A percentile compares a stretch with the other conserved stretches of the same genome.
Conservation (phyloP, 768 basidiomycete genomes). For the Collybia mongolica region DNA sequence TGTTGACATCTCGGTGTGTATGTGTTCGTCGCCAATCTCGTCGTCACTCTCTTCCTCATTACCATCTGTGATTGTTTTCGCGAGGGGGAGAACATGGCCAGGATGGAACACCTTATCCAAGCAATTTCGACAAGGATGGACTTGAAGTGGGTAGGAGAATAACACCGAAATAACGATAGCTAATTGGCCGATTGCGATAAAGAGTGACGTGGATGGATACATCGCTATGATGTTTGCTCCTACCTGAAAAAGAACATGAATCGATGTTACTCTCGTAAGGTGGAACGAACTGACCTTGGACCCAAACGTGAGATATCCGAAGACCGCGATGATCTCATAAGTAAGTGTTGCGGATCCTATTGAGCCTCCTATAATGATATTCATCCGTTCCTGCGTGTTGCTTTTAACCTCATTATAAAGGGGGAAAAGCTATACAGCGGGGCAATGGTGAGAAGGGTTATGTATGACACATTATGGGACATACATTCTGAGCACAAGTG, state of each 20-base stretch:
- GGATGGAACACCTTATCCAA: slow-evolving; percentile 84
- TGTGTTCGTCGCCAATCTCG: slow-evolving; percentile 55
- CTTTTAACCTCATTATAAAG: slow-evolving; percentile 87
- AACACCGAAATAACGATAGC: slow-evolving; percentile 90
- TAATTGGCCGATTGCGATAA: slow-evolving; percentile 90
- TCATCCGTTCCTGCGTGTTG: slow-evolving; percentile 84
- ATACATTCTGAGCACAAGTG: slow-evolving; percentile 91
- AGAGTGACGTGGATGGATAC: slow-evolving; percentile 87
- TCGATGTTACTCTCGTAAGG: not conserved
- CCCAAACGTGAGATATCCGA: slow-evolving; percentile 94
- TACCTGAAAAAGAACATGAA: slow-evolving; percentile 45
- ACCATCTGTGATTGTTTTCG: slow-evolving; percentile 28
- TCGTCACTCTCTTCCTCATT: slow-evolving; percentile 42
- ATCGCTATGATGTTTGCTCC: slow-evolving; percentile 93
- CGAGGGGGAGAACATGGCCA: slow-evolving; percentile 22
- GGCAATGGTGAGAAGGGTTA: too few species aligned
- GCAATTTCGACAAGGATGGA: slow-evolving; percentile 90
- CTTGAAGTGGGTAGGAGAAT: slow-evolving; percentile 93
- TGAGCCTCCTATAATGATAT: slow-evolving; percentile 80
- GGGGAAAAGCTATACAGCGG: slow-evolving; percentile 70
- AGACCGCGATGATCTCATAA: slow-evolving; percentile 86
- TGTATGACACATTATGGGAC: slow-evolving; percentile 15
- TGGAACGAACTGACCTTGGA: slow-evolving; percentile 52
- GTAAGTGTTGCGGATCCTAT: slow-evolving; percentile 82
- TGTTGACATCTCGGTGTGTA: slow-evolving; percentile 57